These are phyloP conservation scores for Tympanopsis confertula DNA, from an alignment of 2,329 filamentous ascomycete genomes.

Conservation along the genomic window DNA sequence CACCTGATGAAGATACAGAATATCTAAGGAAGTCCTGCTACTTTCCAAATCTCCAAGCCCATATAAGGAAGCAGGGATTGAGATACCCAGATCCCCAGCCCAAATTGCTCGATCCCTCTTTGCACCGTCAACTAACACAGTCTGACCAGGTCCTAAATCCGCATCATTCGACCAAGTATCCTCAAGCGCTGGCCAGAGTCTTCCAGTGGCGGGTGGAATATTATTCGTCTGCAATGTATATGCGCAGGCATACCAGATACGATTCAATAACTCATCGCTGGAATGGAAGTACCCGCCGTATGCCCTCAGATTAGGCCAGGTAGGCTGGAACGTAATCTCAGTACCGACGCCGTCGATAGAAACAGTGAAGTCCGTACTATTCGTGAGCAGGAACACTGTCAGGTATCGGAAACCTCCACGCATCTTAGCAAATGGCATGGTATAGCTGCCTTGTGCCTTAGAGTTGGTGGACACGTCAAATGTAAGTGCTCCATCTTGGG, in stretches of 20 bases:
- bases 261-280: slow-evolving; percentile 13
- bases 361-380: slow-evolving; percentile 12
- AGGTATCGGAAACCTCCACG: slow-evolving; percentile 41
- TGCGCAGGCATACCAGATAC: slow-evolving; percentile 17
- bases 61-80: background rate
- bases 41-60: background rate
- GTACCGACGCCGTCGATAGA: background rate
- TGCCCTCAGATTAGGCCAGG: slow-evolving; percentile 12
- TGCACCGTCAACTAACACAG: too few species aligned
- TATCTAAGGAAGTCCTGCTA: background rate
- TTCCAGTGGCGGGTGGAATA: slow-evolving; percentile 1
- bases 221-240: slow-evolving; percentile 7
- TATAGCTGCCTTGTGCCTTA: slow-evolving; percentile 18
- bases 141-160: too few species aligned
- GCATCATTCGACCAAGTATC: too few species aligned
- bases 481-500: slow-evolving; percentile 34
- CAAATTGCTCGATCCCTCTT: too few species aligned
- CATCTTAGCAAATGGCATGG: slow-evolving; percentile 28
- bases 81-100: background rate
- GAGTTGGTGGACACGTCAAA: slow-evolving; percentile 20
- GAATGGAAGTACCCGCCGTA: slow-evolving; percentile 7
- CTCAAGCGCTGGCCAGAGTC: background rate
- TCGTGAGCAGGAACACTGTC: slow-evolving; percentile 24
- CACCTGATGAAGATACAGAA: background rate
- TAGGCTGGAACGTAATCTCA: background rate